These are phyloP conservation scores for Stephania japonica DNA, from an alignment of 164 flowering plant genomes.

Conservation along the genomic window DNA sequence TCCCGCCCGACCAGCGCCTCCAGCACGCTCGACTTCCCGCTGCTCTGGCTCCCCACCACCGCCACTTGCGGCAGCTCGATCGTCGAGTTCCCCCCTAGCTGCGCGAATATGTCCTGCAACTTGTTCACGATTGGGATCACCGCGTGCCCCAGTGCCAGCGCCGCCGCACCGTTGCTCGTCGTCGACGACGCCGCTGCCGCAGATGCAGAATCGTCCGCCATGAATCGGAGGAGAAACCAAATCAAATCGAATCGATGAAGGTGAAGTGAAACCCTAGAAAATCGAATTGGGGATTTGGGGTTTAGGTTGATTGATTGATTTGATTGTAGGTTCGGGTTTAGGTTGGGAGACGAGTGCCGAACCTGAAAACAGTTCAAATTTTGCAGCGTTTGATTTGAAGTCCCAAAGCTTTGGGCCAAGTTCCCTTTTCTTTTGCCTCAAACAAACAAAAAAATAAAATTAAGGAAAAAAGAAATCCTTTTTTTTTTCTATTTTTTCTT, in stretches of 20 bases:
- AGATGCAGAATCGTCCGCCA: constrained; percentile 27
- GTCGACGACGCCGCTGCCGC: constrained; percentile 1
- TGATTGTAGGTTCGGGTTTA: too few relatives aligned
- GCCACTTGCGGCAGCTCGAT: constrained; percentile 91
- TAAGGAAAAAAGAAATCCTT: too few relatives aligned
- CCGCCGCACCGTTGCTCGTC: not conserved
- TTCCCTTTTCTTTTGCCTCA: too few relatives aligned
- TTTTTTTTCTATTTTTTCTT: too few relatives aligned
- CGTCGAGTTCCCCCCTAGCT: constrained; percentile 60
- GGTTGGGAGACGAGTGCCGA: too few relatives aligned
- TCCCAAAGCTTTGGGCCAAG: too few relatives aligned
- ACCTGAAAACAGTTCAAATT: too few relatives aligned
- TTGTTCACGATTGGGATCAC: constrained; percentile 90
- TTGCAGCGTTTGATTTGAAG: too few relatives aligned
- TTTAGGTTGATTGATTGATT: too few relatives aligned
- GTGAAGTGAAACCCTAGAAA: not conserved
- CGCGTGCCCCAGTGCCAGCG: constrained; percentile 46
- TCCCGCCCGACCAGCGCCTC: constrained; percentile 94
- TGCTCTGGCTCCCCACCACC: constrained; percentile 93
- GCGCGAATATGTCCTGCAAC: constrained; percentile 89
- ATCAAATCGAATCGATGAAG: not conserved
- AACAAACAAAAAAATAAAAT: too few relatives aligned
- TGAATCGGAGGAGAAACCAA: constrained; percentile 8
- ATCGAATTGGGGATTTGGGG: too few relatives aligned
- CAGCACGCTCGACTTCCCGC: constrained; percentile 91